phyloP scores from a whole-genome alignment of 805 yeast species.

The Cyberlindnera americana region DNA sequence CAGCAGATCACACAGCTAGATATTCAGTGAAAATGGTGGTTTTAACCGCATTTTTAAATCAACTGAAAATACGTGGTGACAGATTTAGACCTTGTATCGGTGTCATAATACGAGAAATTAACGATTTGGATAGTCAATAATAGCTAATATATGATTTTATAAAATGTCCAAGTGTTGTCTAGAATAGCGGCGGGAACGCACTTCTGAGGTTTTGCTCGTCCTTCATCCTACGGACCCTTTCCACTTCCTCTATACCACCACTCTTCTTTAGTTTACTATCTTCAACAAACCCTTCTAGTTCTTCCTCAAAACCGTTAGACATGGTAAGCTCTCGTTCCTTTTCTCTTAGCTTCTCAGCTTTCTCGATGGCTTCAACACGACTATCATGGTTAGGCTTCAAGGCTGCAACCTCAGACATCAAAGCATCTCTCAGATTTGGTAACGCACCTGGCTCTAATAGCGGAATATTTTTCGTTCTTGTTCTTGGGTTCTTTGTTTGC shows the following conservation, averaged over 20 bases:
- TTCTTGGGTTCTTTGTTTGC: slow-evolving; percentile 59
- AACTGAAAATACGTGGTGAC: too few species aligned
- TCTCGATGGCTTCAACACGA: slow-evolving; percentile 83
- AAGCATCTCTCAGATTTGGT: slow-evolving; percentile 65
- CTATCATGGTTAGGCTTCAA: slow-evolving; percentile 80
- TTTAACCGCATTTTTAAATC: not conserved
- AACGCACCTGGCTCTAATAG: slow-evolving; percentile 63
- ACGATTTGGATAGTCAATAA: too few species aligned
- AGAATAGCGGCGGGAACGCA: slow-evolving; percentile 32
- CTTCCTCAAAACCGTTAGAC: slow-evolving; percentile 73
- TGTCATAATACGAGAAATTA: not conserved
- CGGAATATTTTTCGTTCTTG: slow-evolving; percentile 35
- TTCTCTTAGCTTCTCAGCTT: slow-evolving; percentile 78
- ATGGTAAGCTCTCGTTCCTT: slow-evolving; percentile 58
- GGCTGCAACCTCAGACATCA: slow-evolving; percentile 73
- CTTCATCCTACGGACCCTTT: slow-evolving; percentile 58
- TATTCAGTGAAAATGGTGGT: not conserved
- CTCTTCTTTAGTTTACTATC: slow-evolving; percentile 71
- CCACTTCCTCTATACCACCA: slow-evolving; percentile 89
- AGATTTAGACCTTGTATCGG: not conserved
- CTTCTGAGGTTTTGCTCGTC: slow-evolving; percentile 69
- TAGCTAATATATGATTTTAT: not conserved
- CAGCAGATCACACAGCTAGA: not conserved
- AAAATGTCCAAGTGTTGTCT: too few species aligned
- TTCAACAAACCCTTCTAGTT: slow-evolving; percentile 79